These are phyloP conservation scores for Aspergillus nomiae DNA, from an alignment of 2,329 filamentous ascomycete genomes.

Conservation along the genomic window DNA sequence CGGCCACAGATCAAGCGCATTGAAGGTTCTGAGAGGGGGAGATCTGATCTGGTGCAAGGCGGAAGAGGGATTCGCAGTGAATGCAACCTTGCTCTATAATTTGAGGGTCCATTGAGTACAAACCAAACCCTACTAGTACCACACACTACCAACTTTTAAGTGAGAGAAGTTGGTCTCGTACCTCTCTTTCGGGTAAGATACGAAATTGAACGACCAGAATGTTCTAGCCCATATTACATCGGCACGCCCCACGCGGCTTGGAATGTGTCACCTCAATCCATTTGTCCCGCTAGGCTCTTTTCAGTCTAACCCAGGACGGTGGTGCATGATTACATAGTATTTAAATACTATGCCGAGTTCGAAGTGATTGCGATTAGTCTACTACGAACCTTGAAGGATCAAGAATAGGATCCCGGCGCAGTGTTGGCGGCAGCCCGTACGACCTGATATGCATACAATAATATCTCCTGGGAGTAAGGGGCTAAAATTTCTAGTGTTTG, in stretches of 20 bases:
- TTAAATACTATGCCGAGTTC: background rate
- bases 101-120: background rate
- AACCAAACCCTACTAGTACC: background rate
- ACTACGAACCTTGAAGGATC: background rate
- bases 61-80: background rate
- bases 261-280: background rate
- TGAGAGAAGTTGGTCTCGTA: background rate
- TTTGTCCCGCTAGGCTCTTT: background rate
- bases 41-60: background rate
- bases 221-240: conserved; percentile 2
- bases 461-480: background rate
- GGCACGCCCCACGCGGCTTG: background rate
- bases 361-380: background rate
- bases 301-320: background rate
- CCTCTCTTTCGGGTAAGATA: too few species aligned
- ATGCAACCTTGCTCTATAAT: background rate
- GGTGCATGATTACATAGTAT: background rate
- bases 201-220: background rate
- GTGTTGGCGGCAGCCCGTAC: background rate
- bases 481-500: background rate
- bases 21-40: background rate
- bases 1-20: background rate
- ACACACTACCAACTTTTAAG: background rate
- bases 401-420: background rate
- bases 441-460: background rate